phyloP scores from a whole-genome alignment of 495 filamentous ascomycete genomes.

The Tuber umbilicatum region DNA sequence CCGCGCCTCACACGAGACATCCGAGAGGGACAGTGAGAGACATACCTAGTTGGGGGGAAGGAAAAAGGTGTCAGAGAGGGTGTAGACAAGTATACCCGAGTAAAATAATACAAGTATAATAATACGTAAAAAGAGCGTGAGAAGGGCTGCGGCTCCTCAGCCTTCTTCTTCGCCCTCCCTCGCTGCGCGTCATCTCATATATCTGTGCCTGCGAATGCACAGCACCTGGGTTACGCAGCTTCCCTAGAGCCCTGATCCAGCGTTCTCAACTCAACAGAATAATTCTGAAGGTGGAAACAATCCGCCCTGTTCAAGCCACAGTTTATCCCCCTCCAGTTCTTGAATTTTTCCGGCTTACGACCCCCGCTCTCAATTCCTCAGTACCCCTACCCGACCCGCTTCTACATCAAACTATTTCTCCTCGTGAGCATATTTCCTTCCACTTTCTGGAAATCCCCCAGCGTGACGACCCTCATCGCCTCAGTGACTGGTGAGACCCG shows the following conservation, averaged over 20 bases:
- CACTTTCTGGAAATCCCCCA: slow-evolving; percentile 13
- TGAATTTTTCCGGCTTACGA: neutral
- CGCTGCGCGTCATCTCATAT: neutral
- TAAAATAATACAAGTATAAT: neutral
- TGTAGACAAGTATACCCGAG: neutral
- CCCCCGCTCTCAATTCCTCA: neutral
- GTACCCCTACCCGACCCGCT: neutral
- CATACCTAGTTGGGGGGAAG: neutral
- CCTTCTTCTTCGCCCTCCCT: neutral
- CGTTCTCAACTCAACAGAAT: neutral
- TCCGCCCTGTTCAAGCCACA: neutral
- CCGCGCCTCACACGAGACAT: neutral
- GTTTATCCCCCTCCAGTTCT: neutral
- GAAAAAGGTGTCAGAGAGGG: neutral
- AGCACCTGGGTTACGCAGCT: neutral
- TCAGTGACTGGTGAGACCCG: slow-evolving; percentile 30
- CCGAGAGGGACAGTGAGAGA: neutral
- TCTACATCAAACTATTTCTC: slow-evolving; percentile 1
- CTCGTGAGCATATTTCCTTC: slow-evolving; percentile 23
- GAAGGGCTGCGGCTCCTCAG: neutral
- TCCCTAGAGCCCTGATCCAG: neutral
- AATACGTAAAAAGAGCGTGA: neutral
- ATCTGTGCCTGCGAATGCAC: neutral
- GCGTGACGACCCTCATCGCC: slow-evolving; percentile 20
- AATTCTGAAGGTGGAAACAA: neutral